A percentile compares a stretch with the other conserved stretches of the same genome.
These are phyloP conservation scores for Aureobasidium lini DNA, from an alignment of 2,329 filamentous ascomycete genomes.

Conservation along the genomic window DNA sequence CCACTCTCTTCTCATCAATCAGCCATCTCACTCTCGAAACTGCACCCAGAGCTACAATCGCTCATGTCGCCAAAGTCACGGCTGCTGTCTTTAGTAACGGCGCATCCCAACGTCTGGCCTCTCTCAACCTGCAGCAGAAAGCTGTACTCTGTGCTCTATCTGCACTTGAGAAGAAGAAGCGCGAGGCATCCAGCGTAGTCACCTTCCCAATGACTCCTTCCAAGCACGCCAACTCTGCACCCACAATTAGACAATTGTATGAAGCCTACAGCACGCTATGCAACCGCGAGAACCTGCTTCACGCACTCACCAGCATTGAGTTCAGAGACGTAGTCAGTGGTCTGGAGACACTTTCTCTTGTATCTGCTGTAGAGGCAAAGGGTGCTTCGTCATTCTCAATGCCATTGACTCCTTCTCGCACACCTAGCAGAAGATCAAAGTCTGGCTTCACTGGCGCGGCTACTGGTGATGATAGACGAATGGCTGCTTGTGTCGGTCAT, in stretches of 20 bases:
- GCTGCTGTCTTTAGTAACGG: conserved; percentile 86
- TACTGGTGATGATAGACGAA: conserved; percentile 54
- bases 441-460: conserved; percentile 30
- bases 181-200: conserved; percentile 28
- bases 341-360: conserved; percentile 77
- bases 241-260: conserved; percentile 77
- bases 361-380: conserved; percentile 58
- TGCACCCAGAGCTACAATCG: conserved; percentile 81
- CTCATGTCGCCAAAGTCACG: conserved; percentile 86
- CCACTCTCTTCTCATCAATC: conserved; percentile 32
- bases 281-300: conserved; percentile 77
- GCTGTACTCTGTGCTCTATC: conserved; percentile 84
- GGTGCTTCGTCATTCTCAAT: conserved; percentile 53
- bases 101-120: conserved; percentile 72
- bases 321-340: conserved; percentile 89
- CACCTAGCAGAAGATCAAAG: conserved; percentile 56
- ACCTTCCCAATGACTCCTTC: conserved; percentile 32
- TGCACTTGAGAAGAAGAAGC: conserved; percentile 56
- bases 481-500: conserved; percentile 28
- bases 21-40: conserved; percentile 54
- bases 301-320: conserved; percentile 82
- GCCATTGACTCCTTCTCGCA: conserved; percentile 56
- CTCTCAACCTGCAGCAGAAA: conserved; percentile 92
- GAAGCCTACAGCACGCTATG: conserved; percentile 78
- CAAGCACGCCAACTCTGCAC: conserved; percentile 46